Evolutionary conservation across 768 basidiomycete species (phyloP).

Genomic region (Xerocomellus chrysenteron): DNA sequence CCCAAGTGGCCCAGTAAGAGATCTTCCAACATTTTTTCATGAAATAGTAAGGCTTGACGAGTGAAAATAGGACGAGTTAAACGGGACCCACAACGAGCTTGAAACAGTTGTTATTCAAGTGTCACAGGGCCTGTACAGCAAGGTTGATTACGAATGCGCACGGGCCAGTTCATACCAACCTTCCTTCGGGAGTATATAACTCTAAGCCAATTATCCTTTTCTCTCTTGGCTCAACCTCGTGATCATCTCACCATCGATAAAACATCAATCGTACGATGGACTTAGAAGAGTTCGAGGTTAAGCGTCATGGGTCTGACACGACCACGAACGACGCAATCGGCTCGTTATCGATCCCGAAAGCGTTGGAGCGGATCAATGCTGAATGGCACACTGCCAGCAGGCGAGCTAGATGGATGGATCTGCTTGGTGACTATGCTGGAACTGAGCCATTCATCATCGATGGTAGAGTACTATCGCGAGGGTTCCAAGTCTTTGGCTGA

Average conservation of each 20-base stretch:
- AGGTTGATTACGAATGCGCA: constrained; percentile 10
- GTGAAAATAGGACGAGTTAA: neutral
- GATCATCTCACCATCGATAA: neutral
- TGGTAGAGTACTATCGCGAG: constrained; percentile 38
- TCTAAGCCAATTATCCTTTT: neutral
- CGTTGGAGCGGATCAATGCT: constrained; percentile 34
- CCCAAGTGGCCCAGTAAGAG: constrained; percentile 6
- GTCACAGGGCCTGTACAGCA: constrained; percentile 6
- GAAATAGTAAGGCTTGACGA: neutral
- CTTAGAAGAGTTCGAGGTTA: too few relatives aligned
- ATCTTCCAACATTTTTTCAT: neutral
- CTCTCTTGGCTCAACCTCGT: neutral
- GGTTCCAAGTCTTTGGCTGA: neutral
- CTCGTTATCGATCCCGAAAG: constrained; percentile 17
- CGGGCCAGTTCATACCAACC: constrained; percentile 8
- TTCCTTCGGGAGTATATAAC: neutral
- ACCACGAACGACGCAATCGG: neutral
- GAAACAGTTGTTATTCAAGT: too few relatives aligned
- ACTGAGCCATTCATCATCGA: constrained; percentile 65
- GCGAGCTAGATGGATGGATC: constrained; percentile 60
- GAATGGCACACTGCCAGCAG: constrained; percentile 42
- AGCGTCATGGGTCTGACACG: neutral
- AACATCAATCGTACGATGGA: neutral
- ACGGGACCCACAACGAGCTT: too few relatives aligned
- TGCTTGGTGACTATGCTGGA: constrained; percentile 70